These are phyloP conservation scores for Leishmania guyanensis DNA, from an alignment of 208 protist species.

Conservation along the genomic window DNA sequence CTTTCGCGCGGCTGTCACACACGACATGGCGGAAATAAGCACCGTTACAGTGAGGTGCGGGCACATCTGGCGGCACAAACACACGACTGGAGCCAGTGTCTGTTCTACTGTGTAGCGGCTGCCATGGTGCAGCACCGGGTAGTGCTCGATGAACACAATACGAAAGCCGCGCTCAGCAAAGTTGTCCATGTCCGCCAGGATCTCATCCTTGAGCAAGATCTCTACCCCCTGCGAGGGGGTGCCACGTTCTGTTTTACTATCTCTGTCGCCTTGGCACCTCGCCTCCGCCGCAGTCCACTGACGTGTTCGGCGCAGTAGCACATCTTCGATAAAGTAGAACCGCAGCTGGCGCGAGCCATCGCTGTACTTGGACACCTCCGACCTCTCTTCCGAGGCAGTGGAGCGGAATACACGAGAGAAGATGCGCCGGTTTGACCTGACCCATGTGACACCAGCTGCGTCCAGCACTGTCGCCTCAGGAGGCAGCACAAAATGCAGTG, in stretches of 20 bases:
- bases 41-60: slow-evolving; percentile 53
- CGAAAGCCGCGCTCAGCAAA: slow-evolving; percentile 67
- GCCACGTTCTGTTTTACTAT: neutral
- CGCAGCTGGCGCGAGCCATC: slow-evolving; percentile 63
- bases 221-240: slow-evolving; percentile 1
- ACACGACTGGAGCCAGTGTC: slow-evolving; percentile 47
- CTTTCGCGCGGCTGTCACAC: slow-evolving; percentile 47
- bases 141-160: slow-evolving; percentile 82
- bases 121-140: slow-evolving; percentile 79
- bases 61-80: slow-evolving; percentile 32
- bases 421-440: slow-evolving; percentile 61
- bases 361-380: slow-evolving; percentile 37
- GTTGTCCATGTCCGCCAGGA: slow-evolving; percentile 30
- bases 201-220: slow-evolving; percentile 8
- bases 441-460: slow-evolving; percentile 46
- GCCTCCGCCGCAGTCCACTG: neutral
- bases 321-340: slow-evolving; percentile 77
- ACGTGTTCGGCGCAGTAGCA: slow-evolving; percentile 33
- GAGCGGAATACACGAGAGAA: slow-evolving; percentile 73
- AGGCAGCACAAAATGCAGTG: slow-evolving; percentile 57
- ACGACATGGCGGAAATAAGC: slow-evolving; percentile 76
- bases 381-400: slow-evolving; percentile 17
- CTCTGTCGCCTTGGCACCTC: slow-evolving; percentile 9
- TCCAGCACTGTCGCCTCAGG: slow-evolving; percentile 9
- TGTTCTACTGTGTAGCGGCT: slow-evolving; percentile 41